Conservation (phyloP, 2,329 filamentous ascomycete species). For the Hirsutella thompsonii region DNA sequence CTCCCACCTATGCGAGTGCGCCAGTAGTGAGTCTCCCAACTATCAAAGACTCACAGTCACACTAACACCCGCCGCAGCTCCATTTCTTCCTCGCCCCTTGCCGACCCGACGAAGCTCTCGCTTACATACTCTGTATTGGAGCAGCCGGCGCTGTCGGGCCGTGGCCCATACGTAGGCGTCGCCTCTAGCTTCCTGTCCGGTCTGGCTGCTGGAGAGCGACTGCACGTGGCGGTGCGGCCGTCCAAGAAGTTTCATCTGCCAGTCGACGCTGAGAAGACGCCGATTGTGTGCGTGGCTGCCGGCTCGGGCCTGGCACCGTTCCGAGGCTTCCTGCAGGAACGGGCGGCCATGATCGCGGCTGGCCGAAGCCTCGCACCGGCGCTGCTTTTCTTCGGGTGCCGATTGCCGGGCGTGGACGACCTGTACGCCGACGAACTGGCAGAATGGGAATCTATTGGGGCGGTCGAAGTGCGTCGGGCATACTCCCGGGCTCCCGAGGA, state of each 20-base stretch:
- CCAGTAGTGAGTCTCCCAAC: conserved; percentile 40
- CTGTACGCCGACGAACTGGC: conserved; percentile 47
- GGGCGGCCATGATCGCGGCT: conserved; percentile 34
- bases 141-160: conserved; percentile 35
- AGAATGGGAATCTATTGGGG: conserved; percentile 46
- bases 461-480: conserved; percentile 45
- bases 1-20: conserved; percentile 65
- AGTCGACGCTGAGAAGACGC: conserved; percentile 26
- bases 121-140: conserved; percentile 59
- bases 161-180: conserved; percentile 42
- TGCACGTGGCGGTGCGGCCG: conserved; percentile 36
- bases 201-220: conserved; percentile 27
- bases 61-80: conserved; percentile 24
- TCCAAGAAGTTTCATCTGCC: conserved; percentile 36
- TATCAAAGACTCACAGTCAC: neutral
- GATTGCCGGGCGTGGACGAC: conserved; percentile 38
- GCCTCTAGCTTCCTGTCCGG: conserved; percentile 47
- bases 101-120: conserved; percentile 40
- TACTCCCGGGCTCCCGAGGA: conserved; percentile 33
- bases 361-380: conserved; percentile 45
- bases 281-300: conserved; percentile 37
- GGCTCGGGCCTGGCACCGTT: conserved; percentile 49
- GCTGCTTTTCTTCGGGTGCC: conserved; percentile 54
- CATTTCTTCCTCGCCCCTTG: conserved; percentile 62
- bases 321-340: conserved; percentile 50